Evolutionary conservation across 2,329 filamentous ascomycete species (phyloP), one percentile per base, ranked within the genome.

Genomic region (Alternaria gaisen): DNA sequence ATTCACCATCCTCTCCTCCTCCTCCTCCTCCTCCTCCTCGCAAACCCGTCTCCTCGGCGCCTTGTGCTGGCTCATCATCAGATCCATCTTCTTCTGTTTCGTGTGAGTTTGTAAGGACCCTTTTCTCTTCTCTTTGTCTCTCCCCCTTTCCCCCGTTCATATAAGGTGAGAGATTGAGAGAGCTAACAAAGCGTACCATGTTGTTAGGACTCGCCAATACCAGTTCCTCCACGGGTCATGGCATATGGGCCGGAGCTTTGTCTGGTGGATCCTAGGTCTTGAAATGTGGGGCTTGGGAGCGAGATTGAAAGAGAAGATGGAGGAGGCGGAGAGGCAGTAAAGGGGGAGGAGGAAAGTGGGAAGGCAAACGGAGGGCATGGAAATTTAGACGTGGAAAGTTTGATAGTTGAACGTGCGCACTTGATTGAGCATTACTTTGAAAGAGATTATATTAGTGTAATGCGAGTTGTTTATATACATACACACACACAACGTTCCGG

Each of bases 381-480:
- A 34, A 26, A 9, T 32, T 8, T 24, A 10, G 3, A 24, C 3
- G 24, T 3, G 3, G 32, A 3, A 16, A 38, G 34, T 11, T n/a
- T n/a, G 34, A n/a, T 8, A 0, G n/a, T 20, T 11, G 38, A 18
- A 11, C 3, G 18, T 5, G 5, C 8, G n/a, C n/a, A 5, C 5
- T 6, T 16, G 22, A 3, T 18, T 38, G 14, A 18, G 32, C n/a
- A 16, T 14, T 14, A 0, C 18, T n/a, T 52, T 34, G n/a, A 10
- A 3, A 12, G n/a, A n/a, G 34, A 11, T 40, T 56, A 41, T 64
- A 50, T 5, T 14, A 36, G 58, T 60, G 51, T 44, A 18, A 48
- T 60, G 5, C 32, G n/a, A 47, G 11, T 47, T 20, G 11, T 9
- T 14, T 14, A 3, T 22, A 7, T 47, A 26, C 7, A 26, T 26